A percentile compares a stretch with the other conserved stretches of the same genome.
Conservation (phyloP, 1,139 yeast genomes). For the Yamadazyma oceani region DNA sequence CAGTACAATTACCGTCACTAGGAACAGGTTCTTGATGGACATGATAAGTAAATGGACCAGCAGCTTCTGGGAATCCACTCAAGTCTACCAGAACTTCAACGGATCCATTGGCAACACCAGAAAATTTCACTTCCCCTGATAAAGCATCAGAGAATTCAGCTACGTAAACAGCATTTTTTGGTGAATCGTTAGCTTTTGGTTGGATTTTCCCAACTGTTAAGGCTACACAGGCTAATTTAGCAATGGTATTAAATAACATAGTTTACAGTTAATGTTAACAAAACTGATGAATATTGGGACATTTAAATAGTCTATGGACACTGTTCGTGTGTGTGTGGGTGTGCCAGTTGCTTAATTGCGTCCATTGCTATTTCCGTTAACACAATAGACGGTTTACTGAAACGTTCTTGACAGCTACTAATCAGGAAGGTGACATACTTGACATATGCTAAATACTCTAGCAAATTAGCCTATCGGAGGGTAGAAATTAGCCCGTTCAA, state of each 20-base stretch:
- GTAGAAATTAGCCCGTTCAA: too few species aligned
- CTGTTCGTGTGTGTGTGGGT: too few species aligned
- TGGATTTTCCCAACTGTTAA: constrained; percentile 13
- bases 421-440: too few species aligned
- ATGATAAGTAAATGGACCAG: constrained; percentile 47
- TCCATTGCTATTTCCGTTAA: too few species aligned
- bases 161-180: constrained; percentile 14
- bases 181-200: constrained; percentile 22
- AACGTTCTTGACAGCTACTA: too few species aligned
- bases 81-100: constrained; percentile 34
- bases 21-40: constrained; percentile 42
- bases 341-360: too few species aligned
- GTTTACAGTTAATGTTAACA: constrained; percentile 3
- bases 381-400: too few species aligned
- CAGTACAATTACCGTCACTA: constrained; percentile 40
- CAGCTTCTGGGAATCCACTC: constrained; percentile 32
- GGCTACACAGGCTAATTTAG: constrained; percentile 16
- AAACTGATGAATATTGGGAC: background rate
- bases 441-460: too few species aligned
- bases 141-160: constrained; percentile 20
- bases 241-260: background rate
- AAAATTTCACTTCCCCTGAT: constrained; percentile 31
- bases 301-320: too few species aligned
- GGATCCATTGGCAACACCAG: constrained; percentile 32
- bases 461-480: too few species aligned